These are phyloP conservation scores for Sarocladium kiliense DNA, from an alignment of 2,329 filamentous ascomycete genomes.

Conservation along the genomic window DNA sequence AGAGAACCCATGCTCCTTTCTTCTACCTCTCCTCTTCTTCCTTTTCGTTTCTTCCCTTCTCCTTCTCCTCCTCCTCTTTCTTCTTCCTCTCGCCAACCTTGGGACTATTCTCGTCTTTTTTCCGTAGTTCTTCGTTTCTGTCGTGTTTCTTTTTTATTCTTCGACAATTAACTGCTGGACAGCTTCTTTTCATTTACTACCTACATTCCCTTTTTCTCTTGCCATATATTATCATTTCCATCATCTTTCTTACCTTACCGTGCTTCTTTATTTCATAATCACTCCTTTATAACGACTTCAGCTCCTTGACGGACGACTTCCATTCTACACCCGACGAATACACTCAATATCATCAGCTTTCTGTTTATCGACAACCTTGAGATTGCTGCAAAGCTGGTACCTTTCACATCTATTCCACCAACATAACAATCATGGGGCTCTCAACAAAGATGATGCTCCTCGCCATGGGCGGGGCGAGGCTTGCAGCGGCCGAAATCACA, in stretches of 20 bases:
- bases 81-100: neutral
- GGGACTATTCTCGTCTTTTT: neutral
- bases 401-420: too few species aligned
- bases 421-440: neutral
- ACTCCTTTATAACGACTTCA: neutral
- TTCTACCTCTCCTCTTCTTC: neutral
- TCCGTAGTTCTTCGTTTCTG: neutral
- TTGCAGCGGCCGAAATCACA: conserved; percentile 14
- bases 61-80: neutral
- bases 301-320: conserved; percentile 8
- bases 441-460: conserved; percentile 6
- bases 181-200: neutral
- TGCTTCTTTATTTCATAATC: neutral
- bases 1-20: neutral
- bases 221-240: neutral
- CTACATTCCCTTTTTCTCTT: neutral
- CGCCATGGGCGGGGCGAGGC: neutral
- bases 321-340: neutral
- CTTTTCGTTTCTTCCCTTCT: neutral
- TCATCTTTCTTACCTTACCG: too few species aligned
- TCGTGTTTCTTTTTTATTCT: neutral
- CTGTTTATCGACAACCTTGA: too few species aligned
- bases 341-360: neutral
- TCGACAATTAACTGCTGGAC: conserved; percentile 6
- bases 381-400: too few species aligned